Evolutionary conservation across 2,329 filamentous ascomycete genomes (phyloP).

Genomic region (Beauveria sp.): DNA sequence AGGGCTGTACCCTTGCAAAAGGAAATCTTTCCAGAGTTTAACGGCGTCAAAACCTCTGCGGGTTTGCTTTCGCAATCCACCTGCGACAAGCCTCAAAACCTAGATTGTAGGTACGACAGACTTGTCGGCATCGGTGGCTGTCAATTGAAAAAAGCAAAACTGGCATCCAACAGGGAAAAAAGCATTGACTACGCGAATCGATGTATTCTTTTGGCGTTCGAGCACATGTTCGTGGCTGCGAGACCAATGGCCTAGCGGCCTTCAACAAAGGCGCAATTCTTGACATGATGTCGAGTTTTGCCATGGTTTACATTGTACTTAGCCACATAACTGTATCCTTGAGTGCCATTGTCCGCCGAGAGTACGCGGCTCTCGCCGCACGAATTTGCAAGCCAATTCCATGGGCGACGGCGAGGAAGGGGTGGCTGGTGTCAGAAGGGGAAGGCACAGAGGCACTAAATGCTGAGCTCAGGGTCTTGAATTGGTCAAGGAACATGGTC

Average conservation of each 20-base stretch:
- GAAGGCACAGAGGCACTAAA: conserved; percentile 18
- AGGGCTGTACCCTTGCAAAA: conserved; percentile 35
- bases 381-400: conserved; percentile 53
- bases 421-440: conserved; percentile 17
- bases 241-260: conserved; percentile 54
- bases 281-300: conserved; percentile 51
- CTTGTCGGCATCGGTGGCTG: conserved; percentile 44
- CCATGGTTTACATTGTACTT: conserved; percentile 50
- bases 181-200: conserved; percentile 37
- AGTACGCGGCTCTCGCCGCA: conserved; percentile 48
- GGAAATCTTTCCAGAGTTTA: conserved; percentile 36
- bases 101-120: conserved; percentile 49
- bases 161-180: no score
- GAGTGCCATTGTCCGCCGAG: background rate
- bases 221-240: conserved; percentile 54
- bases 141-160: conserved; percentile 41
- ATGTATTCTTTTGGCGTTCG: conserved; percentile 53
- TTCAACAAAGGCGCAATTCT: conserved; percentile 47
- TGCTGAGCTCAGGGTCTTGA: conserved; percentile 21
- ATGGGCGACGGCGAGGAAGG: conserved; percentile 54
- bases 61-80: conserved; percentile 42
- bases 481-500: conserved; percentile 12
- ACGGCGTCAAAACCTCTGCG: conserved; percentile 33
- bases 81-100: conserved; percentile 38
- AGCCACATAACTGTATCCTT: background rate